Base-by-base conservation (phyloP, 1,284 basidiomycete genomes). In the Trichosporon asahii region DNA sequence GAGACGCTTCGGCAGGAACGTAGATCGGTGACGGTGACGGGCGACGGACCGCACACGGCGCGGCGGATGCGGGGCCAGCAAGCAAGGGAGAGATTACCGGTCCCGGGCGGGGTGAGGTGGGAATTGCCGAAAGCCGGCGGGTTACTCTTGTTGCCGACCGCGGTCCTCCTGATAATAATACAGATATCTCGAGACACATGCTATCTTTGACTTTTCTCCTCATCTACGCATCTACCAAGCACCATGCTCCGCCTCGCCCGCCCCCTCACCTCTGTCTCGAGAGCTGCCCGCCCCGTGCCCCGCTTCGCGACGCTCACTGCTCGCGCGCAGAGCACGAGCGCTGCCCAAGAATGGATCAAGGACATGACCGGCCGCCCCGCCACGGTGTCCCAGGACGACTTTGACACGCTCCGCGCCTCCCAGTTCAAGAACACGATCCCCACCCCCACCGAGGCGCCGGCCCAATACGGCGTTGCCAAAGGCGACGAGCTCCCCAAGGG, bases 371-470 rank as follows among this genome's bases (percentile, higher is more conserved):
- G 61, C 0, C 65, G 71, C 12, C 72, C 73, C 0, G 44, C 76
- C 0, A 46, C 37, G 21, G 15, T 68, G 3, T 69, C 72, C 4
- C 66, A 64, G 12, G 77, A 78, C 64, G 12, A 69, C 15, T 61
- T 80, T 33, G 73, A 76, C 46, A 25, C 68, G 2, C 60, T 60
- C 11, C 72, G 77, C 25, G 76, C 77, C 0, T 44, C 60, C n/a
- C 76, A 78, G 40, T 74, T 80, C 1, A 71, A 69, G 23, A 65
- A 74, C 12, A 91, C 90, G 23, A 85, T 92, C 15, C 90, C 91
- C 1, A 91, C 90, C 7, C 87, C 78, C 86, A 90, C 77, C 87
- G 8, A 61, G 57, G 88, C 31, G 85, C 85, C 3, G 82, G 83
- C 4, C 80, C 73, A 64, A 83, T 85, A 14, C 70, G 77, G 33